Conservation (phyloP, 2,329 filamentous ascomycete species). For the Zymoseptoria ardabiliae region DNA sequence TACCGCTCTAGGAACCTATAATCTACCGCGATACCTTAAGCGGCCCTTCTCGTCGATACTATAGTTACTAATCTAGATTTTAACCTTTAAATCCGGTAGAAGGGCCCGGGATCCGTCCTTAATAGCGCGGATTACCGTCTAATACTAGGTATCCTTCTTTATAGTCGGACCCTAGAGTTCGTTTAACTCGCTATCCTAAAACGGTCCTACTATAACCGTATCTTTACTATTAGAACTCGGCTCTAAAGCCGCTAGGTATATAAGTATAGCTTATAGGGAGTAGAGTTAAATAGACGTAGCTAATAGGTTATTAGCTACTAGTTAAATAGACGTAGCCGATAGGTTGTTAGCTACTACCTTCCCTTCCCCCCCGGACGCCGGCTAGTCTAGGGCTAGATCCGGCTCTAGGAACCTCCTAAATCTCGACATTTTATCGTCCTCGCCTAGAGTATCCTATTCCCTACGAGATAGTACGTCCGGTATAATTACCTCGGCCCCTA, state of each 20-base stretch:
- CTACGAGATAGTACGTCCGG: constrained; percentile 3
- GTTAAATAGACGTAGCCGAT: neutral
- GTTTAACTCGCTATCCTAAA: neutral
- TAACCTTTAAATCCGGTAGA: neutral
- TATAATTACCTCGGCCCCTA: constrained; percentile 3
- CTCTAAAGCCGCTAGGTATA: neutral
- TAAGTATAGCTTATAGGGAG: no score
- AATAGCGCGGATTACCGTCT: neutral
- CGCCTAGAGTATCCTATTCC: constrained; percentile 7
- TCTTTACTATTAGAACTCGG: neutral
- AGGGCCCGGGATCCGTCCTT: neutral
- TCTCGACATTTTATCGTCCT: constrained; percentile 1
- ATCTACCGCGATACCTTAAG: neutral
- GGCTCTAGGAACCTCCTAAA: constrained; percentile 5
- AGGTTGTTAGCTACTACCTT: neutral
- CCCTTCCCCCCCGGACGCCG: neutral
- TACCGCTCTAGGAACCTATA: neutral
- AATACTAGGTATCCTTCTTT: neutral
- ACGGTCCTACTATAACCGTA: neutral
- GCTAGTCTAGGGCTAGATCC: constrained; percentile 1
- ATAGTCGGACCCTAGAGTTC: neutral
- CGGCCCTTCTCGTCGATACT: neutral
- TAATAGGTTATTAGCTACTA: neutral
- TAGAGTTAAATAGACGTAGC: neutral
- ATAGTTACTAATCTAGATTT: neutral